Evolutionary conservation across 192 early-diverging fungal species (phyloP).

Genomic region (Backusella parvicylindrica): DNA sequence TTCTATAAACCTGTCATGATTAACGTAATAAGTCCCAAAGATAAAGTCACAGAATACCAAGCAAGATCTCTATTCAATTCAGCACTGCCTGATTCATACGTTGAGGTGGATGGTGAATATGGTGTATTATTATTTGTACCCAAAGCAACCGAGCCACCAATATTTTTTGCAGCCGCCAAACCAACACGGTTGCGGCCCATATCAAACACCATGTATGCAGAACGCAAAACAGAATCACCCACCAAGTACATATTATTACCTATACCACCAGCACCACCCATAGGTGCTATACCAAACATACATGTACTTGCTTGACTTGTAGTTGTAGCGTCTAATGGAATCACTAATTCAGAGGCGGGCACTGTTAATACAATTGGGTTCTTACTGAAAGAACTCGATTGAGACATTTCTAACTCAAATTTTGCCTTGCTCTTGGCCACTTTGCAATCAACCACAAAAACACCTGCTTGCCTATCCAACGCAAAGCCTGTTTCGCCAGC

Average conservation of each 20-base stretch:
- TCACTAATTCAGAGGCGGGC: slow-evolving; percentile 22
- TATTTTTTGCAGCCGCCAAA: slow-evolving; percentile 19
- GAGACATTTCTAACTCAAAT: slow-evolving; percentile 20
- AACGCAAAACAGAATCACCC: slow-evolving; percentile 33
- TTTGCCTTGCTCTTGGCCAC: slow-evolving; percentile 10
- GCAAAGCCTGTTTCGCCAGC: slow-evolving; percentile 8
- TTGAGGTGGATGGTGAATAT: not conserved
- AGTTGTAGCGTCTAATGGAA: slow-evolving; percentile 24
- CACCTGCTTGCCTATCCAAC: slow-evolving; percentile 22
- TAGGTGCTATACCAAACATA: slow-evolving; percentile 33
- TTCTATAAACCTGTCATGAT: not conserved
- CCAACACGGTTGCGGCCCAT: slow-evolving; percentile 33
- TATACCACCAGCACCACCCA: not conserved
- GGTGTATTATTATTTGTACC: not conserved
- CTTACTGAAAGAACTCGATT: not conserved
- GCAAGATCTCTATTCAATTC: not conserved
- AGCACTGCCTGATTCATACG: not conserved
- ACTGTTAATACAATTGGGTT: slow-evolving; percentile 22
- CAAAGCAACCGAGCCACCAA: slow-evolving; percentile 11
- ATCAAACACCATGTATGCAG: slow-evolving; percentile 36
- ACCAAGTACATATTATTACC: slow-evolving; percentile 28
- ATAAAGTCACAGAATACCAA: not conserved
- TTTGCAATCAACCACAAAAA: slow-evolving; percentile 21
- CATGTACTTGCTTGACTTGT: slow-evolving; percentile 1
- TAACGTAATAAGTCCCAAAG: not conserved